Evolutionary conservation across 495 filamentous ascomycete genomes (phyloP).

Genomic region (Neurospora sp.): DNA sequence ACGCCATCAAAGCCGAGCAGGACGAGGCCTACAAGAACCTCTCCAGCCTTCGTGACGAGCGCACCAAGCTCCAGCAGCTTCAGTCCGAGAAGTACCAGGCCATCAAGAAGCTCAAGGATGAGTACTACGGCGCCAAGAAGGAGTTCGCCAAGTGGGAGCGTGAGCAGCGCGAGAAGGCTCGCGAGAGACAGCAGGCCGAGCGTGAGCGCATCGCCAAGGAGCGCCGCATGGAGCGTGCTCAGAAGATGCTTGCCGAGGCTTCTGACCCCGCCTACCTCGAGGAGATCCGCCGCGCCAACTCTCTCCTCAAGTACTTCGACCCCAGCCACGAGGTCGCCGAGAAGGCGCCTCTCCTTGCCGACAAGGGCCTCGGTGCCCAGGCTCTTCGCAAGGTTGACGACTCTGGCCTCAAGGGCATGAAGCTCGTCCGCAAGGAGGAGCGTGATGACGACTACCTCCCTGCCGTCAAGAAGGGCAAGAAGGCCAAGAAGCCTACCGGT

Average conservation of each 20-base stretch:
- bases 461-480: slow-evolving; percentile 86
- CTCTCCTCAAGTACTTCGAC: slow-evolving; percentile 83
- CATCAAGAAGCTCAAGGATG: slow-evolving; percentile 77
- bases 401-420: slow-evolving; percentile 64
- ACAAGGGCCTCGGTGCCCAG: slow-evolving; percentile 53
- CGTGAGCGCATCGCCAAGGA: slow-evolving; percentile 72
- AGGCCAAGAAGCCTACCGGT: slow-evolving; percentile 54
- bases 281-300: slow-evolving; percentile 79
- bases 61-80: slow-evolving; percentile 65
- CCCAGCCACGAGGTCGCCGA: slow-evolving; percentile 53
- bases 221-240: slow-evolving; percentile 72
- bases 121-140: slow-evolving; percentile 65
- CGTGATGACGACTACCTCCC: slow-evolving; percentile 82
- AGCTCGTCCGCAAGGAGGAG: slow-evolving; percentile 69
- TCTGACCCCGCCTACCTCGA: slow-evolving; percentile 79
- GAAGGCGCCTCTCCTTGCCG: slow-evolving; percentile 53
- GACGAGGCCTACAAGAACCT: slow-evolving; percentile 79
- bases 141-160: slow-evolving; percentile 73
- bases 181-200: slow-evolving; percentile 49
- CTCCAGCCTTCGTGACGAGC: slow-evolving; percentile 78
- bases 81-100: slow-evolving; percentile 74
- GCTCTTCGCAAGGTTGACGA: slow-evolving; percentile 75
- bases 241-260: slow-evolving; percentile 82
- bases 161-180: slow-evolving; percentile 58
- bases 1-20: slow-evolving; percentile 80